A percentile compares a stretch with the other conserved stretches of the same genome.
Conservation (phyloP, 129 eudicot genomes). For the Erigeron canadensis region DNA sequence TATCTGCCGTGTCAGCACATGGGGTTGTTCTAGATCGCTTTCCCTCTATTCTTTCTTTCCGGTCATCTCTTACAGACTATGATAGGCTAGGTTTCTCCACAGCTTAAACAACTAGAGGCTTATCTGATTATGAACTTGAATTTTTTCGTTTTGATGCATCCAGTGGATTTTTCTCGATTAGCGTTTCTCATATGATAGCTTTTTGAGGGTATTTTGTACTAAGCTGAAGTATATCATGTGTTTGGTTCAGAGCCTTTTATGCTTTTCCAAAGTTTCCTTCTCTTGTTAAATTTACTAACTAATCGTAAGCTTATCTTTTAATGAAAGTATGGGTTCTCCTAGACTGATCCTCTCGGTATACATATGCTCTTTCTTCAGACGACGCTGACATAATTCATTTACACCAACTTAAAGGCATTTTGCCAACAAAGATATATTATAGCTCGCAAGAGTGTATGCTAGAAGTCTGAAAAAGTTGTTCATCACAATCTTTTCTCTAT, state of each 20-base stretch:
- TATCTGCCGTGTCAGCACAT: background rate
- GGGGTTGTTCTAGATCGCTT: background rate
- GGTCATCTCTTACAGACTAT: background rate
- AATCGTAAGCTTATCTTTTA: too few species aligned
- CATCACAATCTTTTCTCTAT: background rate
- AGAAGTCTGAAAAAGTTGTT: background rate
- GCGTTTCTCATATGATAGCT: background rate
- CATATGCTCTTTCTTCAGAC: background rate
- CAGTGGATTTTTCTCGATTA: background rate
- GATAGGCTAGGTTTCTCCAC: background rate
- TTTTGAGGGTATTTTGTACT: background rate
- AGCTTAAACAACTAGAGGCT: background rate
- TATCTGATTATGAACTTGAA: background rate
- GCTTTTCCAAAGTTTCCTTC: background rate
- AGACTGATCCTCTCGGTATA: background rate
- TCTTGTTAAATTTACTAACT: background rate
- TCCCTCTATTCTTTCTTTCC: background rate
- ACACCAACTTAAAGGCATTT: too few species aligned
- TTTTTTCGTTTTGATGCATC: background rate
- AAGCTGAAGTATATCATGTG: background rate
- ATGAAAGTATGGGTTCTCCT: background rate
- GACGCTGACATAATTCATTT: too few species aligned
- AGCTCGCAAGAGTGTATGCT: background rate
- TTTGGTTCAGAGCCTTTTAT: background rate
- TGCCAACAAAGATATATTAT: background rate